phyloP scores from a whole-genome alignment of 2,329 filamentous ascomycete genomes.

The Tolypocladium ovalisporum region DNA sequence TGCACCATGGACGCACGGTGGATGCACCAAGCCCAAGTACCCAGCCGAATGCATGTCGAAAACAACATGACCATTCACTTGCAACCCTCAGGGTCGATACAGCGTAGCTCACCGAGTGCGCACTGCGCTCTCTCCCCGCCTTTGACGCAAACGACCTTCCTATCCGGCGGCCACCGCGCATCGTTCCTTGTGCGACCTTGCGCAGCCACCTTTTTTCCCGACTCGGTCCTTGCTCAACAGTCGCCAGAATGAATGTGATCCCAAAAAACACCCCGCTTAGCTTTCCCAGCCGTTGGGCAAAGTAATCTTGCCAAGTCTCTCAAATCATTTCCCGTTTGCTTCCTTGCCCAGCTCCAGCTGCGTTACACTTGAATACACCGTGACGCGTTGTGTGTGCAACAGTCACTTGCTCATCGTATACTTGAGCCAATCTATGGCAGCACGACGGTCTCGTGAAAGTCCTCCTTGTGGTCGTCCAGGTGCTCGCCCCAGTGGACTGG shows the following conservation, averaged over 20 bases:
- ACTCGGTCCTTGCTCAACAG: neutral
- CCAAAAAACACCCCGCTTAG: neutral
- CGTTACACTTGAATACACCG: neutral
- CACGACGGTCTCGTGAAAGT: slow-evolving; percentile 38
- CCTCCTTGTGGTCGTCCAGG: slow-evolving; percentile 42
- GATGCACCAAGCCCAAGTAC: neutral
- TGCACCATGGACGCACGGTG: neutral
- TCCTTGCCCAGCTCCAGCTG: neutral
- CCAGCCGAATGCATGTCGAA: neutral
- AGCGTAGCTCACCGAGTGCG: neutral
- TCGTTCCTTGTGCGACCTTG: neutral
- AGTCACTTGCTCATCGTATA: neutral
- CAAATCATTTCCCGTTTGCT: neutral
- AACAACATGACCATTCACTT: neutral
- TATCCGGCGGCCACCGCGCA: neutral
- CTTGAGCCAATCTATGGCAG: neutral
- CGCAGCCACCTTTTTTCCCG: neutral
- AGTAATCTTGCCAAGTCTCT: neutral
- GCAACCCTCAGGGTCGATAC: neutral
- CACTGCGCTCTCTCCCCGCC: neutral
- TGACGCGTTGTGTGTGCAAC: neutral
- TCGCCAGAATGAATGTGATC: neutral
- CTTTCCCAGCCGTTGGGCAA: neutral
- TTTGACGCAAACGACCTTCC: neutral
- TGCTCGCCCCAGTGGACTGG: slow-evolving; percentile 55